Base-by-base conservation (phyloP, 2,329 filamentous ascomycete species). In the Penicillium griseofulvum region DNA sequence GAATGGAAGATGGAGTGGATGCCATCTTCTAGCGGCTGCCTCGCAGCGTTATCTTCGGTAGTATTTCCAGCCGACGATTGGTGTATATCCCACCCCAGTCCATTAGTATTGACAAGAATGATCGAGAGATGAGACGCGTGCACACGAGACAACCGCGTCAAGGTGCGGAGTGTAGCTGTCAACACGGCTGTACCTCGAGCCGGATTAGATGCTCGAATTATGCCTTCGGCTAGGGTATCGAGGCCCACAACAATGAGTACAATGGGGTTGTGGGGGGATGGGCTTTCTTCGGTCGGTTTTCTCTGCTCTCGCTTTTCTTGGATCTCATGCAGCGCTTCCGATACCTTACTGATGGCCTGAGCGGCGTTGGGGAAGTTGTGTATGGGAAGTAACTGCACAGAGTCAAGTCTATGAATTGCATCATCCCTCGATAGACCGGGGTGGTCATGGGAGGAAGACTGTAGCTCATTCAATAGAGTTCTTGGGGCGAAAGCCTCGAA, bases 181-280 rank as follows among this genome's bases (percentile, higher is more conserved):
- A 76, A 52, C 7, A 69, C 54, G 2, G 72, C 72, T 3, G 71
- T 64, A 10, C 71, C 73, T 26, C 67, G 65, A 11, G 68, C 62
- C 0, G 71, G 66, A 29, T 73, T 74, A 4, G 74, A 76, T 4
- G 67, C 61, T 31, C 73, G 71, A 33, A 75, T 68, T n/a, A 73
- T 62, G 6, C 66, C 67, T 49, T 74, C 71, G 3, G 71, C 55
- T 5, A 75, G 66, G 12, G 66, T 63, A 39, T 76, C 74, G 14
- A 76, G 68, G 2, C 73, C 73, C 37, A 64, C 71, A 16, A 75
- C 58, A 8, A 75, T 66, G 19, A 74, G 54, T 1, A 73, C 44
- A 16, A 67, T 54, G 2, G 60, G 55, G 2, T 48, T 26, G 1
- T 50, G 1, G 9, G 5, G 22, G 11, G 38, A 34, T 3, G 24